A percentile compares a stretch with the other conserved stretches of the same genome.
Conservation (phyloP, 305 asterid genomes). For the Petunia hybrid region DNA sequence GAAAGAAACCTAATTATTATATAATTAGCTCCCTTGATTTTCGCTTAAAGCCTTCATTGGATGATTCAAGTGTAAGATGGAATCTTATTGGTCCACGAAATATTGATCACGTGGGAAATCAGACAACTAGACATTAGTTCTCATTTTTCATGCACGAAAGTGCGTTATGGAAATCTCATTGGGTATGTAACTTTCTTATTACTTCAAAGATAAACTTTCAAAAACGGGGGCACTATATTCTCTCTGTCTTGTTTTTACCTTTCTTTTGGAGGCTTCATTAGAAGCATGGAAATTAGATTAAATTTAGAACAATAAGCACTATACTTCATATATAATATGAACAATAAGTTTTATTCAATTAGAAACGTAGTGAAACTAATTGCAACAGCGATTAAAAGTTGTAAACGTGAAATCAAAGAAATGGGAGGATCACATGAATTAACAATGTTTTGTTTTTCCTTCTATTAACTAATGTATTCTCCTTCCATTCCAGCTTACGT, state of each 20-base stretch:
- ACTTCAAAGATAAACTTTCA: neutral
- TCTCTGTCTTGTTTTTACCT: neutral
- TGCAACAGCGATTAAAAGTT: too few relatives aligned
- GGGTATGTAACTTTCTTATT: neutral
- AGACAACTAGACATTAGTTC: neutral
- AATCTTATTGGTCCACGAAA: constrained; percentile 34
- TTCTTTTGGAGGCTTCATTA: neutral
- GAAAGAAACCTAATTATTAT: neutral
- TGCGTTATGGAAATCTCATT: neutral
- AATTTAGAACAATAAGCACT: too few relatives aligned
- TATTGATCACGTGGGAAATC: constrained; percentile 31
- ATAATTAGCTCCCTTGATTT: constrained; percentile 15
- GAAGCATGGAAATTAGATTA: neutral
- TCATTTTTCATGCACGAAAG: neutral
- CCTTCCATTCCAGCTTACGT: too few relatives aligned
- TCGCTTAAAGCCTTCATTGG: neutral
- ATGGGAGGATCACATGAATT: too few relatives aligned
- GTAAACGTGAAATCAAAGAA: too few relatives aligned
- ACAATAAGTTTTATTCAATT: too few relatives aligned
- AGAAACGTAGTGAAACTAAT: too few relatives aligned
- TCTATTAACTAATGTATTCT: too few relatives aligned
- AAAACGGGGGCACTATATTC: neutral
- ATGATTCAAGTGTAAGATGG: constrained; percentile 15
- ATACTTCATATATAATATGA: too few relatives aligned
- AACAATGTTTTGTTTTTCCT: too few relatives aligned